phyloP scores from a whole-genome alignment of 208 protist genomes.

The Herpetomonas samuelpessoai region DNA sequence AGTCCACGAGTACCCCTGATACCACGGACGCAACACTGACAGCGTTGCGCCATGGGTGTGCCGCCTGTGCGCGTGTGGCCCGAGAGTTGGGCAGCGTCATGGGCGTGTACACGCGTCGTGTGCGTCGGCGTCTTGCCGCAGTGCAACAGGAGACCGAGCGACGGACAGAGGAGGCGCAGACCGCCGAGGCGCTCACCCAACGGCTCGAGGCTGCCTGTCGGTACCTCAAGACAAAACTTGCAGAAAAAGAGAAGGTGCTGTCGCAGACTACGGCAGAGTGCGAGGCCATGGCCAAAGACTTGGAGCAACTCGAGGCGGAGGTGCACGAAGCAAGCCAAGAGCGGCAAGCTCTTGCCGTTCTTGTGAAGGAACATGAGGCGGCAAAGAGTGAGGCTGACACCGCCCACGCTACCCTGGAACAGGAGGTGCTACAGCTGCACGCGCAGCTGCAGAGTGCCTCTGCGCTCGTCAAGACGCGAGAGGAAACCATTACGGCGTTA shows the following conservation, averaged over 20 bases:
- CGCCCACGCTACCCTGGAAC: slow-evolving; percentile 19
- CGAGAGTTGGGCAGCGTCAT: slow-evolving; percentile 4
- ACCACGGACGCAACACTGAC: not conserved
- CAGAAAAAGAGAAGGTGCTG: slow-evolving; percentile 3
- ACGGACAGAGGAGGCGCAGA: not conserved
- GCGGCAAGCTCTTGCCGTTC: slow-evolving; percentile 22
- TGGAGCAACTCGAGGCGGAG: slow-evolving; percentile 19
- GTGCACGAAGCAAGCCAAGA: slow-evolving; percentile 16
- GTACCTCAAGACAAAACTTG: slow-evolving; percentile 31
- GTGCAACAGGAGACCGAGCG: not conserved
- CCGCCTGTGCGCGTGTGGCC: slow-evolving; percentile 3
- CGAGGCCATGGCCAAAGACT: slow-evolving; percentile 26
- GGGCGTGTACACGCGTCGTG: not conserved
- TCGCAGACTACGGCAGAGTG: slow-evolving; percentile 37
- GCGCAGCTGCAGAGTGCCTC: not conserved
- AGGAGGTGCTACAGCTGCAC: slow-evolving; percentile 10
- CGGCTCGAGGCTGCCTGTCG: slow-evolving; percentile 43
- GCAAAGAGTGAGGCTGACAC: slow-evolving; percentile 13
- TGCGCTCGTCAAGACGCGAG: slow-evolving; percentile 6
- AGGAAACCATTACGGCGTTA: slow-evolving; percentile 10
- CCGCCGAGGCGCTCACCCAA: not conserved
- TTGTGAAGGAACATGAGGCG: slow-evolving; percentile 19
- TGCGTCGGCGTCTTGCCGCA: not conserved
- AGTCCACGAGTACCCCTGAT: no score
- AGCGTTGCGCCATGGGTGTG: not conserved